Evolutionary conservation across 108 stramenopile genomes (phyloP).

Genomic region (Cyclotella baltica): DNA sequence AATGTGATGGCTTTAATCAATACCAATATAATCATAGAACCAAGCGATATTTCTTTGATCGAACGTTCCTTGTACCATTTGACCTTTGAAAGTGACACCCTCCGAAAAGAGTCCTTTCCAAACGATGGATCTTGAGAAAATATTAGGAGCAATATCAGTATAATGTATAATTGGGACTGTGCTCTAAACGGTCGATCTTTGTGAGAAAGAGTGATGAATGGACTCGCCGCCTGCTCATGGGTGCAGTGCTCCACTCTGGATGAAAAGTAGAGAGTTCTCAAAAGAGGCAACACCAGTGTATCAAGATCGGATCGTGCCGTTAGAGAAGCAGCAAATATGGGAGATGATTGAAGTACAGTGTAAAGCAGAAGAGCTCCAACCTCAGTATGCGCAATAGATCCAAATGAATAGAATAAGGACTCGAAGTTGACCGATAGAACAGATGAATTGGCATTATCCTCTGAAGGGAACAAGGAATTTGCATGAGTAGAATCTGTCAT

Average conservation of each 20-base stretch:
- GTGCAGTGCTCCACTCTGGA: conserved; percentile 28
- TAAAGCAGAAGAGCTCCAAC: conserved; percentile 74
- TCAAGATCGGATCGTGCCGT: conserved; percentile 78
- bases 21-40: conserved; percentile 73
- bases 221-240: not conserved
- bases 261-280: conserved; percentile 56
- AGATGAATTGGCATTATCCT: not conserved
- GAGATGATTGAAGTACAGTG: conserved; percentile 74
- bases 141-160: conserved; percentile 77
- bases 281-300: conserved; percentile 73
- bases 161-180: conserved; percentile 83
- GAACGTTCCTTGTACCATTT: conserved; percentile 85
- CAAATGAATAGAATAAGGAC: conserved; percentile 71
- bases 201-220: conserved; percentile 13
- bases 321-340: conserved; percentile 69
- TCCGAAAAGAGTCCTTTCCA: conserved; percentile 78
- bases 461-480: conserved; percentile 27
- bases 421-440: conserved; percentile 77
- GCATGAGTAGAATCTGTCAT: not conserved
- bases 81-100: conserved; percentile 53
- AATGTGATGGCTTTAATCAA: conserved; percentile 76
- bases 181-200: conserved; percentile 74
- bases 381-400: conserved; percentile 72
- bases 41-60: conserved; percentile 71
- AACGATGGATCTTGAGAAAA: conserved; percentile 89